Percentiles rank a stretch among this genome's conserved stretches.
These are phyloP conservation scores for Salix dunnii DNA, from an alignment of 345 rosid genomes.

Conservation along the genomic window DNA sequence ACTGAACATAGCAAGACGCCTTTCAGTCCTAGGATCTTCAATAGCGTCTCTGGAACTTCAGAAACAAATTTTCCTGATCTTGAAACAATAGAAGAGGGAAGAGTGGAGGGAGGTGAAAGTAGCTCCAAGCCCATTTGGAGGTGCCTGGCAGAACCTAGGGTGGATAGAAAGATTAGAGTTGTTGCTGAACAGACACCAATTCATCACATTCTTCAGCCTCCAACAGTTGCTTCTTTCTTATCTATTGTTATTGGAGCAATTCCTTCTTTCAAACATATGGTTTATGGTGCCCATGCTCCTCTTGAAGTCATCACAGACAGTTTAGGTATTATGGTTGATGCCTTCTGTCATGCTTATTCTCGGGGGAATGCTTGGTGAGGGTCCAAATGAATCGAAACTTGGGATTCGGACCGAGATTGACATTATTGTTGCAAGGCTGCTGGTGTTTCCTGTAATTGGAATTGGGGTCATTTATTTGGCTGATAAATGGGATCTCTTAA, in stretches of 20 bases:
- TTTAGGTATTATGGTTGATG: conserved; percentile 69
- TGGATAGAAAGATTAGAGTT: conserved; percentile 73
- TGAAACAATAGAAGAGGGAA: conserved; percentile 27
- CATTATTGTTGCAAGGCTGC: conserved; percentile 65
- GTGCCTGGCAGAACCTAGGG: conserved; percentile 82
- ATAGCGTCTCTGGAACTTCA: conserved; percentile 48
- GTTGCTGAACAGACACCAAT: conserved; percentile 87
- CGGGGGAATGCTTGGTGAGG: conserved; percentile 91
- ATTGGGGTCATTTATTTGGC: conserved; percentile 64
- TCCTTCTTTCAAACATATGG: conserved; percentile 59
- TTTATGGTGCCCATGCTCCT: conserved; percentile 79
- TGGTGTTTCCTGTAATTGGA: conserved; percentile 80
- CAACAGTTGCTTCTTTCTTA: conserved; percentile 78
- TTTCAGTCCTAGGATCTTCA: conserved; percentile 62
- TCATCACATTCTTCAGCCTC: conserved; percentile 88
- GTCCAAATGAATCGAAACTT: conserved; percentile 77
- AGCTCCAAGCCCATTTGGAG: conserved; percentile 65
- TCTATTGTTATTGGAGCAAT: conserved; percentile 70
- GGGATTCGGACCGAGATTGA: conserved; percentile 78
- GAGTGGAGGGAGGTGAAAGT: conserved; percentile 24
- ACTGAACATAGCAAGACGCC: conserved; percentile 79
- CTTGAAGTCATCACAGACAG: conserved; percentile 82
- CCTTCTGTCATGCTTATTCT: conserved; percentile 97
- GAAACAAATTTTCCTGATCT: conserved; percentile 49
- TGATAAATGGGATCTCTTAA: conserved; percentile 49